Conservation (phyloP, 345 rosid species). For the Eucalyptus dawsonii region DNA sequence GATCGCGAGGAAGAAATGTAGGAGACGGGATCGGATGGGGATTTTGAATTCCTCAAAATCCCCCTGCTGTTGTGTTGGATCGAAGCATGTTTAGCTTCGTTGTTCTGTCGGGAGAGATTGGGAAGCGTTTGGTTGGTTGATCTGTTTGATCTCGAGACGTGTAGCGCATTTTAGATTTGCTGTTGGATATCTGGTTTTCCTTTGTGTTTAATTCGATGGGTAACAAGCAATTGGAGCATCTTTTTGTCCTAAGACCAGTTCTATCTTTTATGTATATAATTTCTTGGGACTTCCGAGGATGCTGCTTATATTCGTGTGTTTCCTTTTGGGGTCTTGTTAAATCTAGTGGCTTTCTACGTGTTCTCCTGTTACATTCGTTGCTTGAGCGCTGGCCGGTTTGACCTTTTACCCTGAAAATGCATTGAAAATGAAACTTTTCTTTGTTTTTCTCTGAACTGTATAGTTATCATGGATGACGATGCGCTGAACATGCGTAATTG, state of each 20-base stretch:
- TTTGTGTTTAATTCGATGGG: neutral
- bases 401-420: neutral
- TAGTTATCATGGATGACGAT: slow-evolving; percentile 64
- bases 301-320: neutral
- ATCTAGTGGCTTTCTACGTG: neutral
- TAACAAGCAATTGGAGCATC: neutral
- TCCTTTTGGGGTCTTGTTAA: neutral
- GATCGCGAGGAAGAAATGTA: neutral
- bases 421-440: neutral
- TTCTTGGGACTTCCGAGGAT: neutral
- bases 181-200: neutral
- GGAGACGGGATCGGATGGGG: neutral
- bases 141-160: neutral
- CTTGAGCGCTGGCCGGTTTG: neutral
- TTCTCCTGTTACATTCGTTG: neutral
- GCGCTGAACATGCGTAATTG: slow-evolving; percentile 68
- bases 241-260: neutral
- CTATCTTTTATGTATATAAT: neutral
- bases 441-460: slow-evolving; percentile 12
- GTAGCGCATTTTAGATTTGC: neutral
- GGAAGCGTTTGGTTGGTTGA: neutral
- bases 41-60: neutral
- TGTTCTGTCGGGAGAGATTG: neutral
- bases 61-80: neutral
- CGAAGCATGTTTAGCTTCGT: neutral